Conservation (phyloP, 2,329 filamentous ascomycete species). For the Fusarium euwallaceae region DNA sequence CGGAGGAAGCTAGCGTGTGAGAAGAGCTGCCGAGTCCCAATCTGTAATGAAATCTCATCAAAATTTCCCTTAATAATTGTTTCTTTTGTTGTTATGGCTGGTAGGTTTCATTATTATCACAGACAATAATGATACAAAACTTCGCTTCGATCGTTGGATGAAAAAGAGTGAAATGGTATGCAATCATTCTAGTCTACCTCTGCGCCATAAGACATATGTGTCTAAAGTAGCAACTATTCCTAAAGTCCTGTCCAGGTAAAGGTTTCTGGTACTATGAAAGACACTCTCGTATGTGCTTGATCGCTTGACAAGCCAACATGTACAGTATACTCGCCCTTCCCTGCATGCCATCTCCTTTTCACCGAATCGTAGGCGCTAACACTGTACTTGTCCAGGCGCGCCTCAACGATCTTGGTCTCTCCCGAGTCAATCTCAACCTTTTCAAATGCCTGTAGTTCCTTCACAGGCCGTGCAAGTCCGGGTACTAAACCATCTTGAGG, state of each 20-base stretch:
- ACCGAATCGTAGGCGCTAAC: not conserved
- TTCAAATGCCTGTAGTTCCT: not conserved
- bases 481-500: not conserved
- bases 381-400: not conserved
- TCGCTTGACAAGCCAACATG: not conserved
- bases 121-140: not conserved
- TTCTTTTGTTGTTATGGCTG: too few species aligned
- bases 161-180: not conserved
- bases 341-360: not conserved
- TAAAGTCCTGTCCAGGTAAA: not conserved
- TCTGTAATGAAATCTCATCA: not conserved
- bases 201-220: not conserved
- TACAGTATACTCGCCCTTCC: not conserved
- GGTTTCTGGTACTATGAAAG: not conserved
- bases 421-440: not conserved
- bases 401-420: not conserved
- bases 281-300: not conserved
- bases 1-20: not conserved
- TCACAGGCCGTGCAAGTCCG: not conserved
- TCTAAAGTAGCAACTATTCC: not conserved
- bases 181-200: not conserved
- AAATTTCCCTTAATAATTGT: too few species aligned
- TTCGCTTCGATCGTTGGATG: not conserved
- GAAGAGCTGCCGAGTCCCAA: not conserved
- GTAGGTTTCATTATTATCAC: too few species aligned